phyloP scores from a whole-genome alignment of 768 basidiomycete species.

The Lentinula boryana region DNA sequence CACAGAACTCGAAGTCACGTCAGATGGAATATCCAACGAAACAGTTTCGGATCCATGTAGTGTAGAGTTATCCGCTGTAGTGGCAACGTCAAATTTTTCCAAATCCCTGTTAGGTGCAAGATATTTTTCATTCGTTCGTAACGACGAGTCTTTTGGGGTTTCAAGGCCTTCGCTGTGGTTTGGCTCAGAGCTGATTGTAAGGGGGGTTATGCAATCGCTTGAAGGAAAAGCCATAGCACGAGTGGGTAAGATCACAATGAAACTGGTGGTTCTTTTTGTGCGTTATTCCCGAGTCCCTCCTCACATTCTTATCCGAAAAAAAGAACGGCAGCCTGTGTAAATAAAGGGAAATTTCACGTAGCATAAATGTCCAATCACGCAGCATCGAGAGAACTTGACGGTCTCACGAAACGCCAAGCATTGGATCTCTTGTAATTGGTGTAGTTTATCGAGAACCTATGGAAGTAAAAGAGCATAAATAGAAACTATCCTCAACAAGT shows the following conservation, averaged over 20 bases:
- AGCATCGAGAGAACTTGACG: neutral
- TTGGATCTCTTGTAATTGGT: neutral
- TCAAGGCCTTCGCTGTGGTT: neutral
- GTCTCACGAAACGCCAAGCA: neutral
- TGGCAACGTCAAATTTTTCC: neutral
- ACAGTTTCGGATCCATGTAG: neutral
- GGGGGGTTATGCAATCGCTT: neutral
- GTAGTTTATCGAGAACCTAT: neutral
- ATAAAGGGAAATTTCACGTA: neutral
- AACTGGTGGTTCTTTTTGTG: neutral
- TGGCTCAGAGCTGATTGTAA: neutral
- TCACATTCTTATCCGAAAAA: constrained; percentile 2
- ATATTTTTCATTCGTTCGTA: neutral
- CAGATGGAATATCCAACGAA: neutral
- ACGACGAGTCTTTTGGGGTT: neutral
- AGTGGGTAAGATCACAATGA: neutral
- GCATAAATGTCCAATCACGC: neutral
- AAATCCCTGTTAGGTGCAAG: neutral
- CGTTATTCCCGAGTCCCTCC: neutral
- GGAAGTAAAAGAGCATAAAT: neutral
- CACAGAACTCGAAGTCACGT: neutral
- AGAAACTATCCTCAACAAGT: neutral
- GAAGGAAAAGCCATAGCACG: neutral
- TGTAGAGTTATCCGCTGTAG: neutral
- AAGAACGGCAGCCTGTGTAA: neutral